Evolutionary conservation across 2,329 filamentous ascomycete species (phyloP).

Genomic region (Epichloe gansuensis): DNA sequence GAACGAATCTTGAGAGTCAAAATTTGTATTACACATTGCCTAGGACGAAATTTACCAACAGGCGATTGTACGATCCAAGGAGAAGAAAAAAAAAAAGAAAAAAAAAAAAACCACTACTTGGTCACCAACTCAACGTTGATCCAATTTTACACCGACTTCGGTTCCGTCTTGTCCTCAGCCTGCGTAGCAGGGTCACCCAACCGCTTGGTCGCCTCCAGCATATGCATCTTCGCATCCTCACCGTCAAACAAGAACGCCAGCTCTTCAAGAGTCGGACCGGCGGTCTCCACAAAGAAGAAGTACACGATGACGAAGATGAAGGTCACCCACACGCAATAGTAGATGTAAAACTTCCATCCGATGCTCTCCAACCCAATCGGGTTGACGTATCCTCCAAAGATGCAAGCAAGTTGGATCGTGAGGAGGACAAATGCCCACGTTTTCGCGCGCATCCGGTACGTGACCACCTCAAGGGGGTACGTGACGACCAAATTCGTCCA

Average conservation of each 20-base stretch:
- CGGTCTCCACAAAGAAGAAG: conserved; percentile 28
- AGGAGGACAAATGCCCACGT: conserved; percentile 27
- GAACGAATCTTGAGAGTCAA: no score
- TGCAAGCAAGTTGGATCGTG: conserved; percentile 24
- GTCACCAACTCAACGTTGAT: no score
- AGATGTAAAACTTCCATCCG: conserved; percentile 29
- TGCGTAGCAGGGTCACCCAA: conserved; percentile 5
- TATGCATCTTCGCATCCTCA: conserved; percentile 14
- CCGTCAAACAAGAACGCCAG: conserved; percentile 20
- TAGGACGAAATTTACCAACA: no score
- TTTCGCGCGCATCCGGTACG: conserved; percentile 30
- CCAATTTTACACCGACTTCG: conserved; percentile 1
- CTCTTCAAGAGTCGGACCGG: conserved; percentile 24
- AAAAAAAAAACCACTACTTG: neutral
- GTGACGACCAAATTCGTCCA: conserved; percentile 31
- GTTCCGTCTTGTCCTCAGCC: conserved; percentile 1
- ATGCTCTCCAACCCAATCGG: conserved; percentile 24
- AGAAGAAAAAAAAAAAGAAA: neutral
- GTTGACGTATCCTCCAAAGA: conserved; percentile 28
- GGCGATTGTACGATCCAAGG: neutral
- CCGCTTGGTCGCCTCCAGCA: conserved; percentile 11
- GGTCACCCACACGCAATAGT: conserved; percentile 27
- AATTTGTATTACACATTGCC: no score
- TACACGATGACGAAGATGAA: conserved; percentile 25
- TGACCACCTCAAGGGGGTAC: conserved; percentile 29